Evolutionary conservation across 2,329 filamentous ascomycete genomes (phyloP).

Genomic region (Phoma sp.): DNA sequence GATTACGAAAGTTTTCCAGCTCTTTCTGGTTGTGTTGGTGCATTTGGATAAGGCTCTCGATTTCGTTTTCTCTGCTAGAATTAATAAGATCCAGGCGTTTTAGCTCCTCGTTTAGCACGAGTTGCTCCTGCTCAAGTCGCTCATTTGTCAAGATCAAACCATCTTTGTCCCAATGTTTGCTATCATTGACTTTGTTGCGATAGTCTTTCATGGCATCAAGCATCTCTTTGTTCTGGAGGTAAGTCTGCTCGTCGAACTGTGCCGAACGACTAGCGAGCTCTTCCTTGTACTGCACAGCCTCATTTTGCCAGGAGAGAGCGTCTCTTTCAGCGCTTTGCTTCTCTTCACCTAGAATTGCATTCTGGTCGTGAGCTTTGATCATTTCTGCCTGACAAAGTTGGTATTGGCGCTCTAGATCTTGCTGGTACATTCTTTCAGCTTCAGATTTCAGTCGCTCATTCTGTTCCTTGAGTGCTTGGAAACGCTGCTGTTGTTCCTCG

Average conservation of each 20-base stretch:
- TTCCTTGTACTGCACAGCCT: not conserved
- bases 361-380: not conserved
- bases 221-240: not conserved
- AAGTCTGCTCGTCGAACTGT: not conserved
- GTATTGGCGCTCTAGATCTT: not conserved
- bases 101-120: not conserved
- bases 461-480: not conserved
- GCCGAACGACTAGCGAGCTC: not conserved
- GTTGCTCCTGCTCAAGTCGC: not conserved
- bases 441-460: not conserved
- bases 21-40: not conserved
- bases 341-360: not conserved
- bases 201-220: not conserved
- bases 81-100: not conserved
- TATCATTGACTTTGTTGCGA: not conserved
- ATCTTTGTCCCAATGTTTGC: not conserved
- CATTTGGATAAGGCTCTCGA: not conserved
- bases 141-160: not conserved
- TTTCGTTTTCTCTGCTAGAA: not conserved
- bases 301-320: not conserved
- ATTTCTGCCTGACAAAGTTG: not conserved
- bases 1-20: not conserved
- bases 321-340: not conserved
- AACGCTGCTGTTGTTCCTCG: not conserved
- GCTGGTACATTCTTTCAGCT: not conserved